These are phyloP conservation scores for Candida nanaspora DNA, from an alignment of 805 yeast species.

Conservation along the genomic window DNA sequence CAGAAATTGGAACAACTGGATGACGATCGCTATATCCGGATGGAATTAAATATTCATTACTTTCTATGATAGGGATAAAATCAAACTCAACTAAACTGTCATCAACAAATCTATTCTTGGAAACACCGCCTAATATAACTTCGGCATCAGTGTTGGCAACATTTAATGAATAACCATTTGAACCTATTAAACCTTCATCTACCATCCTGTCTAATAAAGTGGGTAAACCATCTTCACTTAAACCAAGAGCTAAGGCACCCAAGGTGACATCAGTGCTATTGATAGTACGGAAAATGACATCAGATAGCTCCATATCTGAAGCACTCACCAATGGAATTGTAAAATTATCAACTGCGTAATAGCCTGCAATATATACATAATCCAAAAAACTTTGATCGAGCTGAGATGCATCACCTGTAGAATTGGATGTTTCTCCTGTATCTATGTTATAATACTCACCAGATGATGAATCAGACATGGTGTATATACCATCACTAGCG, in stretches of 20 bases:
- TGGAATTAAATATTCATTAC: slow-evolving; percentile 4
- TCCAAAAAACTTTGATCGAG: slow-evolving; percentile 11
- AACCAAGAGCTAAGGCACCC: slow-evolving; percentile 44
- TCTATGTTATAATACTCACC: slow-evolving; percentile 8
- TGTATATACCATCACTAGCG: slow-evolving; percentile 19
- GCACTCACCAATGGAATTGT: slow-evolving; percentile 3
- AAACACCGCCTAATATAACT: slow-evolving; percentile 54
- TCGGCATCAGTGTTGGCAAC: slow-evolving; percentile 23
- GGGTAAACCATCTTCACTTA: slow-evolving; percentile 15
- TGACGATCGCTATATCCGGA: slow-evolving; percentile 11
- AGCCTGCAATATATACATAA: slow-evolving; percentile 17
- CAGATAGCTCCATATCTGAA: slow-evolving; percentile 11
- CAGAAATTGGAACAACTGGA: slow-evolving; percentile 41
- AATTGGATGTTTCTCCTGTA: not conserved
- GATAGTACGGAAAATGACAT: slow-evolving; percentile 29
- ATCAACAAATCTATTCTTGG: slow-evolving; percentile 37
- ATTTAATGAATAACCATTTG: slow-evolving; percentile 39
- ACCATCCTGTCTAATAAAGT: slow-evolving; percentile 29
- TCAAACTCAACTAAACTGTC: slow-evolving; percentile 38
- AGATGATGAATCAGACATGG: slow-evolving; percentile 13
- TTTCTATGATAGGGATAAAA: slow-evolving; percentile 35
- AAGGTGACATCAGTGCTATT: slow-evolving; percentile 28
- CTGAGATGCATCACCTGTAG: slow-evolving; percentile 7
- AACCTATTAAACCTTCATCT: slow-evolving; percentile 21
- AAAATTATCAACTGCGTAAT: slow-evolving; percentile 18